phyloP scores from a whole-genome alignment of 2,329 filamentous ascomycete genomes.

The Chaetomium olivaceum region DNA sequence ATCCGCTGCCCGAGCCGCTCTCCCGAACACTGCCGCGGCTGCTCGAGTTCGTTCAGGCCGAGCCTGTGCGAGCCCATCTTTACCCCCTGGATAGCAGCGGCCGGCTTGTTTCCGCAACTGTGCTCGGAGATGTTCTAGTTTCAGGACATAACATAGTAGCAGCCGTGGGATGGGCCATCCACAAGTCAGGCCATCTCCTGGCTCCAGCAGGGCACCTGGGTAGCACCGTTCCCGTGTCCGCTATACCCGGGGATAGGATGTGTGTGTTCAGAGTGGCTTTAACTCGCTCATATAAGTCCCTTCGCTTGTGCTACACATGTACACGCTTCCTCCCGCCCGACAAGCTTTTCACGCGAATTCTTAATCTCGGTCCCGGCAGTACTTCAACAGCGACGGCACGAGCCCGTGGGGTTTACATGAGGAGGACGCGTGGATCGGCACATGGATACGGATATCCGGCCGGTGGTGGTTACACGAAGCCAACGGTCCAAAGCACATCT shows the following conservation, averaged over 20 bases:
- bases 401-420: background rate
- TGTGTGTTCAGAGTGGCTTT: background rate
- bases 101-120: background rate
- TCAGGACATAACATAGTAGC: background rate
- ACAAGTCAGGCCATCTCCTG: background rate
- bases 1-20: too few species aligned
- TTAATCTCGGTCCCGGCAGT: background rate
- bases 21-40: too few species aligned
- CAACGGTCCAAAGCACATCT: background rate
- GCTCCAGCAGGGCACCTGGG: background rate
- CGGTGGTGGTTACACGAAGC: background rate
- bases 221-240: background rate
- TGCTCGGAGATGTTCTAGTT: background rate
- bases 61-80: background rate
- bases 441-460: background rate
- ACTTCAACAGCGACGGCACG: background rate
- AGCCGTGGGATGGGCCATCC: background rate
- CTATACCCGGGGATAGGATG: background rate
- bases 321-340: background rate
- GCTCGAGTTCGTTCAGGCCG: background rate
- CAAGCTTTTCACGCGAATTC: background rate
- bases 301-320: background rate
- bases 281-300: constrained; percentile 1
- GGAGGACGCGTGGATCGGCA: background rate
- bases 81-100: background rate